phyloP scores from a whole-genome alignment of 768 basidiomycete species.

The Dictyophora rubrovolvata region DNA sequence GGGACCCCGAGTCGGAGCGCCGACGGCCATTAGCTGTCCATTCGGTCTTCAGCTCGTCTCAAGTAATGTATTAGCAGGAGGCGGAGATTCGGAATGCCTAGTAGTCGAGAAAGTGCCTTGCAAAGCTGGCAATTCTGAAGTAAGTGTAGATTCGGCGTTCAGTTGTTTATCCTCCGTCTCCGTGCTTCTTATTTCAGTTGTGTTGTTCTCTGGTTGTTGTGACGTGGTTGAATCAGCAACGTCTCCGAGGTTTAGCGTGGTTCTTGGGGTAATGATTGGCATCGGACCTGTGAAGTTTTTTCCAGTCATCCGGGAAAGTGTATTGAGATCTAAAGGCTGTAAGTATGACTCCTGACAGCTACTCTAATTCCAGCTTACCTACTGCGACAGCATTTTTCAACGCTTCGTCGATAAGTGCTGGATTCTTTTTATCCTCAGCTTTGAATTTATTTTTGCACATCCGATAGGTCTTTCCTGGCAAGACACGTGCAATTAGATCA shows the following conservation, averaged over 20 bases:
- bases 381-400: slow-evolving; percentile 68
- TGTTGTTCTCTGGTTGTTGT: not conserved
- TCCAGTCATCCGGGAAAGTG: slow-evolving; percentile 69
- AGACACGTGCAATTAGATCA: slow-evolving; percentile 77
- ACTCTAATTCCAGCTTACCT: slow-evolving; percentile 35
- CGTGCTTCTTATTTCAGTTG: not conserved
- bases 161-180: not conserved
- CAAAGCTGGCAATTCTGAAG: not conserved
- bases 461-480: slow-evolving; percentile 78
- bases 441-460: slow-evolving; percentile 93
- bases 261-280: slow-evolving; percentile 47
- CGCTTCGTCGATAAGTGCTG: slow-evolving; percentile 42
- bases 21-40: not conserved
- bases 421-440: slow-evolving; percentile 74
- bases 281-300: slow-evolving; percentile 78
- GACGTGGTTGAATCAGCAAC: not conserved
- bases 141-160: not conserved
- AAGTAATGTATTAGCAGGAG: not conserved
- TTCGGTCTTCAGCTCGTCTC: not conserved
- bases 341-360: not conserved
- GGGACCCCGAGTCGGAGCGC: not conserved
- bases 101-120: not conserved
- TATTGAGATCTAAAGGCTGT: slow-evolving; percentile 48
- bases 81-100: slow-evolving; percentile 7
- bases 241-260: not conserved